Evolutionary conservation across 306 rosid species (phyloP).

Genomic region (Pyrus pyrifolia): DNA sequence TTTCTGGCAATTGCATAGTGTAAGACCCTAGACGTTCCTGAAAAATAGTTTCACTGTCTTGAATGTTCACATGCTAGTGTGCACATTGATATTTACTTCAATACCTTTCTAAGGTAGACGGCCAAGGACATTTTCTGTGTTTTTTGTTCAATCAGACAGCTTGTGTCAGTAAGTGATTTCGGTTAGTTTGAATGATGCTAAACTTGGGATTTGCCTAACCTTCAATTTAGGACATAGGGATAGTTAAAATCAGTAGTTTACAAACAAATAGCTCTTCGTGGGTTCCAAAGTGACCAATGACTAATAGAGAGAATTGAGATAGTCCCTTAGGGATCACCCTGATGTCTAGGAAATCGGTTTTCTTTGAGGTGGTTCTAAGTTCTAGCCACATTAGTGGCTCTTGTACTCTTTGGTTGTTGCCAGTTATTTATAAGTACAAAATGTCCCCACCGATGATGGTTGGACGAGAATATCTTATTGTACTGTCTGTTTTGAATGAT

Average conservation of each 20-base stretch:
- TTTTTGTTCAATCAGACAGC: background rate
- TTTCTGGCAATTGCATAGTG: conserved; percentile 1
- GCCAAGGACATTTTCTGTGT: background rate
- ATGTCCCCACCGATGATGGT: background rate
- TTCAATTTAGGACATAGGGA: background rate
- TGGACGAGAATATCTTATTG: background rate
- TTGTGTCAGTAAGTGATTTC: background rate
- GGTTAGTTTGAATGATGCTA: background rate
- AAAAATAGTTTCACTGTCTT: background rate
- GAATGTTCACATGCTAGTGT: background rate
- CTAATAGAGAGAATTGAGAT: background rate
- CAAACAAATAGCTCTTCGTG: background rate
- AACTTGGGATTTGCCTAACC: background rate
- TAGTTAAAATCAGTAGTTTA: background rate
- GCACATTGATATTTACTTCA: background rate
- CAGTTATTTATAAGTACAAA: background rate
- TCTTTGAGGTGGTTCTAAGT: background rate
- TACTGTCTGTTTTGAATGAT: background rate
- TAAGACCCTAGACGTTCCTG: background rate
- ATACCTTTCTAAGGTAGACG: background rate
- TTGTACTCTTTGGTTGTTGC: background rate
- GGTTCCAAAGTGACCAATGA: background rate
- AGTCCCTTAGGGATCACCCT: background rate
- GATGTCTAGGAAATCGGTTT: background rate
- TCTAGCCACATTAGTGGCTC: background rate